Percentiles rank a stretch among this genome's conserved stretches.
These are phyloP conservation scores for Nitzschia sp. DNA, from an alignment of 108 stramenopile genomes.

Conservation along the genomic window DNA sequence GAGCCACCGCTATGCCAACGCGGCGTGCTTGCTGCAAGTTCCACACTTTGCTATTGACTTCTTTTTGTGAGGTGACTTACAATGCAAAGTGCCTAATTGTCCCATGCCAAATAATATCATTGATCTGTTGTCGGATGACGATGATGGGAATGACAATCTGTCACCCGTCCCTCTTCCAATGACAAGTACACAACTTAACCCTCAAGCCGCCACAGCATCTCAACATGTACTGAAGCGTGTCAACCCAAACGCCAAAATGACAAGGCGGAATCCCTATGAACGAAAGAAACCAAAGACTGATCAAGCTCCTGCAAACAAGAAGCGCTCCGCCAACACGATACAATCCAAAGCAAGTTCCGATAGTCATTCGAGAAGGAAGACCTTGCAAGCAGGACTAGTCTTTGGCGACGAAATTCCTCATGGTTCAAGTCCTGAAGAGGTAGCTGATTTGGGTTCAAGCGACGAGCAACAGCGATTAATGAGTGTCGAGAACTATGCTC, in stretches of 20 bases:
- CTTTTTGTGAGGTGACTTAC: no score
- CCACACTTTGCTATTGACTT: no score
- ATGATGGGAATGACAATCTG: slow-evolving; percentile 7
- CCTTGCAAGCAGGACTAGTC: slow-evolving; percentile 27
- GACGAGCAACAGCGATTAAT: neutral
- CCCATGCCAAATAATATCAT: slow-evolving; percentile 1
- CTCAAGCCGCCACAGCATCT: no score
- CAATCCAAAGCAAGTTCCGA: neutral
- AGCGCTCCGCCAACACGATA: neutral
- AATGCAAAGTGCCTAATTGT: neutral
- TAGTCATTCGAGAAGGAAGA: neutral
- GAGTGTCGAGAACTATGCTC: neutral
- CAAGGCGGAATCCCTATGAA: neutral
- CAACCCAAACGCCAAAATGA: neutral
- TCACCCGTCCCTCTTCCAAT: neutral
- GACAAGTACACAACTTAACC: neutral
- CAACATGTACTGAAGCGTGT: no score
- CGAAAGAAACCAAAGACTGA: neutral
- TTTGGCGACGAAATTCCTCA: slow-evolving; percentile 27
- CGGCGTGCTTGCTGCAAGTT: no score
- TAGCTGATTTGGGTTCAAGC: no score
- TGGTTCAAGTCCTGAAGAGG: neutral
- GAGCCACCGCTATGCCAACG: no score
- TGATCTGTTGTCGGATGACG: slow-evolving; percentile 12
- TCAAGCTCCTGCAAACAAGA: neutral